Conservation (phyloP, 306 rosid genomes). For the Trifolium repens region DNA sequence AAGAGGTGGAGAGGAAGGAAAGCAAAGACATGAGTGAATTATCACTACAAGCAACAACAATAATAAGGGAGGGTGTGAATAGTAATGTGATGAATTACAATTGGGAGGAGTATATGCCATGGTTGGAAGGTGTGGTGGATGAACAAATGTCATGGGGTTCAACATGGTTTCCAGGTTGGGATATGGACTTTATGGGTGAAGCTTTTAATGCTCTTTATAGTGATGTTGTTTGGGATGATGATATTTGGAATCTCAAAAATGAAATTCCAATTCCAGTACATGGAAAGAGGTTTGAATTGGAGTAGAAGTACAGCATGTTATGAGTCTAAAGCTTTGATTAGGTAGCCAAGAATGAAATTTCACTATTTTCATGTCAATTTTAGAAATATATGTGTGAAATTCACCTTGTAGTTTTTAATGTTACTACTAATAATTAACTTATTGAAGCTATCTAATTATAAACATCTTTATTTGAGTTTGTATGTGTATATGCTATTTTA, state of each 20-base stretch:
- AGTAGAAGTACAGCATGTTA: background rate
- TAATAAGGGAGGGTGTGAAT: conserved; percentile 9
- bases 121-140: conserved; percentile 50
- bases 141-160: conserved; percentile 85
- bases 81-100: background rate
- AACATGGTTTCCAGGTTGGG: conserved; percentile 65
- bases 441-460: background rate
- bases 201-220: conserved; percentile 48
- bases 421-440: background rate
- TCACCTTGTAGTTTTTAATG: background rate
- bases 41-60: background rate
- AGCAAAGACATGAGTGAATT: background rate
- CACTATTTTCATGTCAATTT: conserved; percentile 11
- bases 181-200: conserved; percentile 57
- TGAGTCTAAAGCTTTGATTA: background rate
- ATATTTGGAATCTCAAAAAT: conserved; percentile 68
- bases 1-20: conserved; percentile 30
- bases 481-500: too few relatives aligned
- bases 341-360: conserved; percentile 9
- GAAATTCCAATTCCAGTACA: conserved; percentile 48
- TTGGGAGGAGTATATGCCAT: conserved; percentile 52
- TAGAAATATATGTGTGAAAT: background rate
- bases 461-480: background rate
- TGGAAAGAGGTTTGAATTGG: background rate
- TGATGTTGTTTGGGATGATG: conserved; percentile 71